These are phyloP conservation scores for Cyclotella cryptica DNA, from an alignment of 108 stramenopile species.

Conservation along the genomic window DNA sequence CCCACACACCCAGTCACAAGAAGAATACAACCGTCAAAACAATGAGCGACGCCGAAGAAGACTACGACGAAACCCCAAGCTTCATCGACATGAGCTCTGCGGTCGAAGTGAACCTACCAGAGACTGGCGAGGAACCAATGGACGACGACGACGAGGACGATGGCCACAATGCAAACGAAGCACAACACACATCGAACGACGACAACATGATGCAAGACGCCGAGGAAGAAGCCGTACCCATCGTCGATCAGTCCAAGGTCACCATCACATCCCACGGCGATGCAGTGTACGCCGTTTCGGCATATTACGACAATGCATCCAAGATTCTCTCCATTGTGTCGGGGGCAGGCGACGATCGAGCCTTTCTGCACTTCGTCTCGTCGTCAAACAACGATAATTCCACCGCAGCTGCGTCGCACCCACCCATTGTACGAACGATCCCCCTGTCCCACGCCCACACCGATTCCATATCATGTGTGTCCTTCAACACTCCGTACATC, in stretches of 20 bases:
- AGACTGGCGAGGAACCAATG: slow-evolving; percentile 25
- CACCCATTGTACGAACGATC: slow-evolving; percentile 16
- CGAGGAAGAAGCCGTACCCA: slow-evolving; percentile 35
- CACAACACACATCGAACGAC: no score
- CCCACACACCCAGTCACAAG: slow-evolving; percentile 4
- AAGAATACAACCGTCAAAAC: no score
- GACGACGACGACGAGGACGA: slow-evolving; percentile 57
- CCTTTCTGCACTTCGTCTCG: slow-evolving; percentile 73
- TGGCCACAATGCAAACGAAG: slow-evolving; percentile 13
- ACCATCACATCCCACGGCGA: slow-evolving; percentile 67
- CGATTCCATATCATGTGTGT: slow-evolving; percentile 89
- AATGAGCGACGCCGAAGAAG: slow-evolving; percentile 45
- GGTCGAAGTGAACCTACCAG: slow-evolving; percentile 78
- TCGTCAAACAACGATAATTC: not conserved
- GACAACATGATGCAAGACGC: no score
- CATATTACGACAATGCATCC: slow-evolving; percentile 65
- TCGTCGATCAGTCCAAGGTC: slow-evolving; percentile 55
- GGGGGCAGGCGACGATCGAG: slow-evolving; percentile 95
- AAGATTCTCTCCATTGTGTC: slow-evolving; percentile 63
- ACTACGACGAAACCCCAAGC: slow-evolving; percentile 58
- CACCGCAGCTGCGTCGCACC: no score
- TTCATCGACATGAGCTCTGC: slow-evolving; percentile 79
- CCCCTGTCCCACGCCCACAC: slow-evolving; percentile 74
- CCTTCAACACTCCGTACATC: slow-evolving; percentile 75
- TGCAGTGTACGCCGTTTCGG: slow-evolving; percentile 72